A percentile compares a stretch with the other conserved stretches of the same genome.
These are phyloP conservation scores for Excoecaria agallocha DNA, from an alignment of 345 rosid genomes.

Conservation along the genomic window DNA sequence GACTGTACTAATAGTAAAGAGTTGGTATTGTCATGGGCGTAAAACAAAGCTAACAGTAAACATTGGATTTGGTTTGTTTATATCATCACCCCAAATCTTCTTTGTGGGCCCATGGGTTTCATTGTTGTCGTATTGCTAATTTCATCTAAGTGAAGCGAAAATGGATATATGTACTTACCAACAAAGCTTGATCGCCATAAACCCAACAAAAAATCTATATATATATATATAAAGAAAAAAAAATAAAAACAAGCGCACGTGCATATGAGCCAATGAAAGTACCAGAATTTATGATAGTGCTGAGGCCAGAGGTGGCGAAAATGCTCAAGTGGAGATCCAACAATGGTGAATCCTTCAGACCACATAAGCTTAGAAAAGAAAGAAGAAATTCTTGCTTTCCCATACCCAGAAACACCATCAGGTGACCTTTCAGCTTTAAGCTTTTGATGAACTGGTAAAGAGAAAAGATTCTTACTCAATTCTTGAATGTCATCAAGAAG, in stretches of 20 bases:
- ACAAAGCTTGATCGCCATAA: neutral
- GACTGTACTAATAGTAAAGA: constrained; percentile 20
- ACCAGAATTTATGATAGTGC: constrained; percentile 63
- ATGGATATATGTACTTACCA: constrained; percentile 14
- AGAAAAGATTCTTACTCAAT: constrained; percentile 46
- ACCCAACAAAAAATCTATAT: too few relatives aligned
- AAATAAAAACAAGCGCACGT: constrained; percentile 21
- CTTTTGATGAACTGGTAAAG: constrained; percentile 57
- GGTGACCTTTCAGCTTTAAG: constrained; percentile 67
- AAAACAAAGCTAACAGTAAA: constrained; percentile 27
- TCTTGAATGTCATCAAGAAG: constrained; percentile 51
- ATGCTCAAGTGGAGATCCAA: constrained; percentile 70
- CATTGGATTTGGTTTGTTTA: constrained; percentile 22
- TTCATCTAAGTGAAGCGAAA: constrained; percentile 31
- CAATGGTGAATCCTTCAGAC: constrained; percentile 93
- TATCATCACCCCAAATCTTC: constrained; percentile 26
- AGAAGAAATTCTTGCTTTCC: constrained; percentile 68
- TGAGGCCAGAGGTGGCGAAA: constrained; percentile 83
- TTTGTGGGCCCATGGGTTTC: constrained; percentile 44
- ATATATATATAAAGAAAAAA: neutral
- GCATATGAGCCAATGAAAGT: constrained; percentile 11
- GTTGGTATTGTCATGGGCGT: constrained; percentile 22
- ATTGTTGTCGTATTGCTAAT: constrained; percentile 38
- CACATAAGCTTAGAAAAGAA: constrained; percentile 88
- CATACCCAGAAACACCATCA: constrained; percentile 75